A percentile compares a stretch with the other conserved stretches of the same genome.
Evolutionary conservation across 176 grass and related monocot species (phyloP).

Genomic region (Guadua angustifolia): DNA sequence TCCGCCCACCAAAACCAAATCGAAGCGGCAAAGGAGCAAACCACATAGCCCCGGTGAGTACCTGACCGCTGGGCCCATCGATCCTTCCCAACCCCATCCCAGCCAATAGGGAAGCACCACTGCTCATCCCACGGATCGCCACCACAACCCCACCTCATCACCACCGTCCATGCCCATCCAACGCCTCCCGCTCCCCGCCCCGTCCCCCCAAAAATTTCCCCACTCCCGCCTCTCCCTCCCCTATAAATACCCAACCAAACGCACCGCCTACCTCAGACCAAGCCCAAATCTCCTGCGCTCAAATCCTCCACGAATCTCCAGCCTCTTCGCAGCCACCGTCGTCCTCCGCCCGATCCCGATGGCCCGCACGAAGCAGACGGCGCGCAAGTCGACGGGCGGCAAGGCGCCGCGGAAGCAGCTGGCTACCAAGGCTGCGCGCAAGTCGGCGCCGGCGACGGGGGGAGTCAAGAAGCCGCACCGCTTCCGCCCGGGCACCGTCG

Average conservation of each 20-base stretch:
- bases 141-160: neutral
- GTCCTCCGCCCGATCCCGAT: neutral
- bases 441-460: conserved; percentile 66
- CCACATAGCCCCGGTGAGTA: neutral
- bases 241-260: conserved; percentile 1
- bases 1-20: neutral
- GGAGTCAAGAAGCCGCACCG: conserved; percentile 89
- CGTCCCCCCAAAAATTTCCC: neutral
- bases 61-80: neutral
- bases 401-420: conserved; percentile 85
- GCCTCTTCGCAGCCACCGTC: neutral
- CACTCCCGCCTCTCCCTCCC: neutral
- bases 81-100: neutral
- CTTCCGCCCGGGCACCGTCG: conserved; percentile 72
- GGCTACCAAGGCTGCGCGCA: conserved; percentile 76
- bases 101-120: neutral
- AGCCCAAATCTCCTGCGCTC: neutral
- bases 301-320: neutral
- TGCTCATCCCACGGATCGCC: neutral
- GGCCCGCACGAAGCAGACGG: conserved; percentile 84
- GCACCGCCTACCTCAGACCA: accelerated
- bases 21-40: neutral
- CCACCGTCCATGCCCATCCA: neutral
- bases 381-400: conserved; percentile 69
- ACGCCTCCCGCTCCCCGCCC: neutral